These are phyloP conservation scores for Blastocystis hominis DNA, from an alignment of 352 stramenopile species.

Conservation along the genomic window DNA sequence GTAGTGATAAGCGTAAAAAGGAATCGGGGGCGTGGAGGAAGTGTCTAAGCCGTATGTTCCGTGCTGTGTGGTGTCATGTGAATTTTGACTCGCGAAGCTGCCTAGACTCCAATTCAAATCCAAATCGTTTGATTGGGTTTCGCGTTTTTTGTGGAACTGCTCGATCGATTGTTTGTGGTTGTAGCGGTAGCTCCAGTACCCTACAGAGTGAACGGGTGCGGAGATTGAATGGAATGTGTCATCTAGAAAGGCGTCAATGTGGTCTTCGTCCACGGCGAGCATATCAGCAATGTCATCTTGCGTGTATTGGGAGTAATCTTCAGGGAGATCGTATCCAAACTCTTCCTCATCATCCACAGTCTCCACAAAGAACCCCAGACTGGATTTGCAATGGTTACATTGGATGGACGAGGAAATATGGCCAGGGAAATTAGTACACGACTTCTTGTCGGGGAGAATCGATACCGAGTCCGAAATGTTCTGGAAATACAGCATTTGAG, in stretches of 20 bases:
- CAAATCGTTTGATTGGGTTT: background rate
- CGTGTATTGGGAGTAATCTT: background rate
- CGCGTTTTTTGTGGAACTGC: background rate
- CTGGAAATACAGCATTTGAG: background rate
- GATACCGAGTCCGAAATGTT: background rate
- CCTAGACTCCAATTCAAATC: slow-evolving; percentile 26
- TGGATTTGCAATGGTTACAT: background rate
- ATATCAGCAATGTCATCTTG: slow-evolving; percentile 40
- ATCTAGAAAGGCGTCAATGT: background rate
- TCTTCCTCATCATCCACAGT: slow-evolving; percentile 2
- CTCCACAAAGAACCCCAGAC: background rate
- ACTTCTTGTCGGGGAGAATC: background rate
- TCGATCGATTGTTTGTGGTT: background rate
- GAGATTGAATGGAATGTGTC: background rate
- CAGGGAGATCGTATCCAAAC: background rate
- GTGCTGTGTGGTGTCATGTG: no score
- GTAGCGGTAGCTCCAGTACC: slow-evolving; percentile 36
- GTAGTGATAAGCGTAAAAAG: slow-evolving; percentile 1
- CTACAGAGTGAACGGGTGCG: background rate
- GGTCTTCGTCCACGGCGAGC: background rate
- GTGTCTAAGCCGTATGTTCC: background rate
- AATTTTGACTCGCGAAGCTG: background rate
- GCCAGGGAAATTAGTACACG: background rate
- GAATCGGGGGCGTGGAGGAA: background rate
- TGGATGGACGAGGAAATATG: background rate